Evolutionary conservation across 306 rosid genomes (phyloP).

Genomic region (Castanea crenata): DNA sequence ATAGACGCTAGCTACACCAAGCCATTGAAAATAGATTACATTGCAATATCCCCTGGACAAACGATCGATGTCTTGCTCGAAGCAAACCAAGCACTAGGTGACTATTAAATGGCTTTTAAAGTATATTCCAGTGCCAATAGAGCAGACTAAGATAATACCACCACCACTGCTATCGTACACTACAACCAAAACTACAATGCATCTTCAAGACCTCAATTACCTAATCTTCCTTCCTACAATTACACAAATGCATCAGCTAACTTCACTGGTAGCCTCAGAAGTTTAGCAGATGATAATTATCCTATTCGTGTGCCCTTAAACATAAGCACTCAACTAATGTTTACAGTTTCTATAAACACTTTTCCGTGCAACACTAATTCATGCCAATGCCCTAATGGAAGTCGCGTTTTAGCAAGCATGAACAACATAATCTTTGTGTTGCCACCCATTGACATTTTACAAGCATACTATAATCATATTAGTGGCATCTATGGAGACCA

Average conservation of each 20-base stretch:
- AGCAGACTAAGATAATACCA: constrained; percentile 30
- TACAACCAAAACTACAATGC: constrained; percentile 15
- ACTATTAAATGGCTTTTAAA: constrained; percentile 58
- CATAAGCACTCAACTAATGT: constrained; percentile 19
- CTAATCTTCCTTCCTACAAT: constrained; percentile 43
- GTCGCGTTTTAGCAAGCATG: constrained; percentile 44
- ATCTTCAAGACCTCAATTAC: constrained; percentile 26
- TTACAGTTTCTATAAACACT: constrained; percentile 39
- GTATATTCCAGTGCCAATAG: constrained; percentile 20
- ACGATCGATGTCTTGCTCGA: constrained; percentile 42
- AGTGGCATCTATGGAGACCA: constrained; percentile 24
- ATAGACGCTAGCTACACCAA: constrained; percentile 54
- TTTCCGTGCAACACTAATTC: constrained; percentile 30
- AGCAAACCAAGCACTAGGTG: constrained; percentile 34
- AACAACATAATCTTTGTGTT: constrained; percentile 56
- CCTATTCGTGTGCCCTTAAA: constrained; percentile 36
- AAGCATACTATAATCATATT: constrained; percentile 42
- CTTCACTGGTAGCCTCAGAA: constrained; percentile 32
- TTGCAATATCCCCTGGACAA: constrained; percentile 58
- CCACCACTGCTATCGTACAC: constrained; percentile 44
- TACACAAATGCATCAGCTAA: constrained; percentile 36
- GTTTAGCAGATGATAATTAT: constrained; percentile 31
- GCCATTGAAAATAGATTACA: constrained; percentile 38
- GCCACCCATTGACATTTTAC: constrained; percentile 19
- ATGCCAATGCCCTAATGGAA: constrained; percentile 30